phyloP scores from a whole-genome alignment of 495 filamentous ascomycete genomes.

The Talaromyces liani region DNA sequence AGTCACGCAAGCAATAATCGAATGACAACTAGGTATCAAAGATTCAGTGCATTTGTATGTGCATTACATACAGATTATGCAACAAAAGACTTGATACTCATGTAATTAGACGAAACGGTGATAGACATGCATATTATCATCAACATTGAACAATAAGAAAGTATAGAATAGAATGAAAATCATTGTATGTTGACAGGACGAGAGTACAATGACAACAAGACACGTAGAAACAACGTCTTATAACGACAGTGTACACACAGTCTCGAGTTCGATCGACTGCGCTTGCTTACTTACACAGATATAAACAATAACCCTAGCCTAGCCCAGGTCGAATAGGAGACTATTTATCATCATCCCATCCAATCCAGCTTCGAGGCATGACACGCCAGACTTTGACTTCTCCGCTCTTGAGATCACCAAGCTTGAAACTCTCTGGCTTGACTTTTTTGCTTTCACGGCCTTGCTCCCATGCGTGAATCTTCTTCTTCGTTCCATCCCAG shows the following conservation, averaged over 20 bases:
- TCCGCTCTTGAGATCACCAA: conserved; percentile 84
- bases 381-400: conserved; percentile 98
- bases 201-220: not conserved
- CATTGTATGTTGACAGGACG: not conserved
- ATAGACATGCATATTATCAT: not conserved
- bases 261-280: not conserved
- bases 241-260: not conserved
- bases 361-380: conserved; percentile 85
- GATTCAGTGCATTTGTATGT: not conserved
- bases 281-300: not conserved
- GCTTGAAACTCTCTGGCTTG: conserved; percentile 85
- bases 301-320: not conserved
- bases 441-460: conserved; percentile 92
- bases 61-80: conserved; percentile 5
- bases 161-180: not conserved
- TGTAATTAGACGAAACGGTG: not conserved
- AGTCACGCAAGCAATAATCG: not conserved
- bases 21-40: not conserved
- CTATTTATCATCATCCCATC: conserved; percentile 55
- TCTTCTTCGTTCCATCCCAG: conserved; percentile 99
- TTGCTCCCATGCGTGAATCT: conserved; percentile 92
- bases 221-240: not conserved
- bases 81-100: not conserved
- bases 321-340: not conserved
- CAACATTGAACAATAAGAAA: not conserved